These are phyloP conservation scores for Botryotinia convoluta DNA, from an alignment of 2,329 filamentous ascomycete species.

Conservation along the genomic window DNA sequence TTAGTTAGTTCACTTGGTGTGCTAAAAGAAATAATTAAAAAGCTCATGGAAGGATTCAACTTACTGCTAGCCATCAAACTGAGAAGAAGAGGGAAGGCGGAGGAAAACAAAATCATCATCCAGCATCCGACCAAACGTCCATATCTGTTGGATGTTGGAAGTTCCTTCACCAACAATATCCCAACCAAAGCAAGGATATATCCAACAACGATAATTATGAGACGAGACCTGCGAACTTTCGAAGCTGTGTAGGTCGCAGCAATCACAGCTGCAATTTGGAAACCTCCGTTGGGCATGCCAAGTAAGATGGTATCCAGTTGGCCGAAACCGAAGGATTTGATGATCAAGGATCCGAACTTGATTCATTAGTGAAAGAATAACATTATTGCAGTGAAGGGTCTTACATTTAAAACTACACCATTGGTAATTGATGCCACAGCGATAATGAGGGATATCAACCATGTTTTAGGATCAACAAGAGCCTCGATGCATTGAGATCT, in stretches of 20 bases:
- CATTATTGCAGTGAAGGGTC: background rate
- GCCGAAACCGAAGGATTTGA: constrained; percentile 40
- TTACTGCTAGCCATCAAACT: constrained; percentile 55
- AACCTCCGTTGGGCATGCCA: constrained; percentile 60
- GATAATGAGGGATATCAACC: constrained; percentile 27
- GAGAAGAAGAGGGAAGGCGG: constrained; percentile 29
- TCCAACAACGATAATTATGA: constrained; percentile 23
- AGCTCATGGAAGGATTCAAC: background rate
- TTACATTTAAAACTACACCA: constrained; percentile 32
- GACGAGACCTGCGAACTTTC: constrained; percentile 21
- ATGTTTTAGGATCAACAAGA: constrained; percentile 39
- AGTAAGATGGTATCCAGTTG: constrained; percentile 40
- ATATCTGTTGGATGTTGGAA: constrained; percentile 51
- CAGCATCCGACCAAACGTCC: constrained; percentile 48
- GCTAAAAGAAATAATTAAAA: background rate
- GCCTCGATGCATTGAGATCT: constrained; percentile 41
- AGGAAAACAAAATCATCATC: constrained; percentile 64
- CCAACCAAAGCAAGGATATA: constrained; percentile 53
- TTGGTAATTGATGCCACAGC: constrained; percentile 40
- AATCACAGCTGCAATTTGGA: constrained; percentile 13
- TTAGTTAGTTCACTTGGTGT: background rate
- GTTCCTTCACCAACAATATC: constrained; percentile 54
- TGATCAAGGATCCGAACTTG: constrained; percentile 40
- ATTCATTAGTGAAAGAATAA: constrained; percentile 38
- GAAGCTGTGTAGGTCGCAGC: constrained; percentile 22